Percentiles rank a stretch among this genome's conserved stretches.
Conservation (phyloP, 179 eudicot species). For the Silene vulgaris region DNA sequence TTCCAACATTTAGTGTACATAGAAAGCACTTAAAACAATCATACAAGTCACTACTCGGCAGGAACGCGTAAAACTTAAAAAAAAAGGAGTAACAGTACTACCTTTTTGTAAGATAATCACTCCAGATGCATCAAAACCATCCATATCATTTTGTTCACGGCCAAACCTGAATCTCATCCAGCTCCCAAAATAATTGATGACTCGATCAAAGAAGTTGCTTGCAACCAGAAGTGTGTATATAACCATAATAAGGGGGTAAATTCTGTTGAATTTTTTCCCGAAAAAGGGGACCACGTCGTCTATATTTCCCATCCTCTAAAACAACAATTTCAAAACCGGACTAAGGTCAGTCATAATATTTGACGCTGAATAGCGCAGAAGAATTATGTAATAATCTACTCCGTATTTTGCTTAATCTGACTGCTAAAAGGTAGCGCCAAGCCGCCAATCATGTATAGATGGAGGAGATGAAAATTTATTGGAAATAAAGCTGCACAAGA, state of each 20-base stretch:
- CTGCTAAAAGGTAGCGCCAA: background rate
- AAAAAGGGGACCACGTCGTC: constrained; percentile 94
- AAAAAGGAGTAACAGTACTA: constrained; percentile 7
- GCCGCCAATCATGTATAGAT: no score
- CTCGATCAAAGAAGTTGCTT: constrained; percentile 80
- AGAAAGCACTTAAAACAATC: no score
- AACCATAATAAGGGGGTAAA: constrained; percentile 95
- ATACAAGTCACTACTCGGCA: no score
- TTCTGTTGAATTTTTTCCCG: constrained; percentile 74
- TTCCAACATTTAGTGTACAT: no score
- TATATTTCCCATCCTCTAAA: constrained; percentile 90
- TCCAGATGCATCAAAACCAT: constrained; percentile 92
- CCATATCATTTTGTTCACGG: constrained; percentile 64
- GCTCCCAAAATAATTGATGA: constrained; percentile 68
- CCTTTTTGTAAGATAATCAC: constrained; percentile 85
- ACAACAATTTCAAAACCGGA: constrained; percentile 14
- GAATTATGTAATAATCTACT: background rate
- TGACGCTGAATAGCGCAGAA: background rate
- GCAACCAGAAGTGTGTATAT: constrained; percentile 75
- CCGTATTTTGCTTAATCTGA: background rate
- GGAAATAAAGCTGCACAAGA: no score
- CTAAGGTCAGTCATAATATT: constrained; percentile 6
- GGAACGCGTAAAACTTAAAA: no score
- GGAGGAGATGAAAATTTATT: no score
- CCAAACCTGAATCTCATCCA: constrained; percentile 70